Percentiles rank a stretch among this genome's conserved stretches.
Evolutionary conservation across 176 grass and related monocot genomes (phyloP).

Genomic region (Puccinellia tenuiflora): DNA sequence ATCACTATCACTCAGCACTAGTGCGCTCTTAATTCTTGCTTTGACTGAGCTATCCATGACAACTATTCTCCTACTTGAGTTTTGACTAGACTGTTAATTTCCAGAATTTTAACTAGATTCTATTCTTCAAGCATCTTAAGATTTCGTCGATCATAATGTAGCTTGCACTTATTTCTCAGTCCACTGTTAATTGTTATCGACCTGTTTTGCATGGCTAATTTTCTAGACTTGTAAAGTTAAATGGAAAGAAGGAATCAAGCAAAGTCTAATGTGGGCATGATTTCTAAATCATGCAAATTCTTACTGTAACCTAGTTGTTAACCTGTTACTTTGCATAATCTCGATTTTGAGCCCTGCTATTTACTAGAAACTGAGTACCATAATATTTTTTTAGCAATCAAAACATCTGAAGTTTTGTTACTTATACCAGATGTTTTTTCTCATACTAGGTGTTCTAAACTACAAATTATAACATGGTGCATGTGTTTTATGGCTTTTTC

Average conservation of each 20-base stretch:
- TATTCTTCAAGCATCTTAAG: too few relatives aligned
- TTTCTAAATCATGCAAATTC: not conserved
- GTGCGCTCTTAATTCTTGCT: not conserved
- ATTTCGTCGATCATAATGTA: too few relatives aligned
- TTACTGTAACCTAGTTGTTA: not conserved
- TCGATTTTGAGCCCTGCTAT: not conserved
- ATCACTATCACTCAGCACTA: not conserved
- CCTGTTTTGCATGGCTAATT: not conserved
- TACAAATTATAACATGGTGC: not conserved
- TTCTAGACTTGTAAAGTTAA: not conserved
- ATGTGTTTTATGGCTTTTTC: too few relatives aligned
- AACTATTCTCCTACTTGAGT: not conserved
- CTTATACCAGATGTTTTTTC: not conserved
- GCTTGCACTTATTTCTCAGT: too few relatives aligned
- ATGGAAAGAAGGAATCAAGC: not conserved
- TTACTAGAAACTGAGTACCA: too few relatives aligned
- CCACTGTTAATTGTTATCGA: not conserved
- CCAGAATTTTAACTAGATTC: too few relatives aligned
- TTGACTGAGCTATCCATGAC: not conserved
- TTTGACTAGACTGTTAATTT: not conserved
- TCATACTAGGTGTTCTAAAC: not conserved
- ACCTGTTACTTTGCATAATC: not conserved
- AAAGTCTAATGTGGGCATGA: not conserved
- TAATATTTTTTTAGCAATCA: not conserved
- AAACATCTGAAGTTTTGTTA: not conserved